Evolutionary conservation across 2,329 filamentous ascomycete genomes (phyloP).

Genomic region (Stromatinia cepivora): DNA sequence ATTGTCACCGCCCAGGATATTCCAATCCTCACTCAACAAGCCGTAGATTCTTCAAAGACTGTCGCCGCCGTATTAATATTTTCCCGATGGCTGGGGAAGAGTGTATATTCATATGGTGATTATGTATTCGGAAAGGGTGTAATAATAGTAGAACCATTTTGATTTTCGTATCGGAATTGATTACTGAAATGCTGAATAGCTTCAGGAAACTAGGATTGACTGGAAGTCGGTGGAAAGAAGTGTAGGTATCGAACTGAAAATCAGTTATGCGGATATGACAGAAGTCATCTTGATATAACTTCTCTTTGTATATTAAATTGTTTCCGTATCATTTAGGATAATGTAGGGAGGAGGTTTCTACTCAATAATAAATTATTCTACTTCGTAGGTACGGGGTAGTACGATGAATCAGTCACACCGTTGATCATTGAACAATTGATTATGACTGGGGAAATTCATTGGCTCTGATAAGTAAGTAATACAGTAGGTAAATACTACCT

Average conservation of each 20-base stretch:
- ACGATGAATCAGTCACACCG: conserved; percentile 4
- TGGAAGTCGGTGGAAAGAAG: not conserved
- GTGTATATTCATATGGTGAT: conserved; percentile 52
- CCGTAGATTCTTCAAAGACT: conserved; percentile 10
- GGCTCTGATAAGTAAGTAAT: no score
- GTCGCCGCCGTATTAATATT: conserved; percentile 29
- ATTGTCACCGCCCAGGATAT: not conserved
- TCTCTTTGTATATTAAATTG: not conserved
- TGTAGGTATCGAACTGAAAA: conserved; percentile 1
- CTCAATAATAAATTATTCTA: not conserved
- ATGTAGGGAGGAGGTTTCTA: not conserved
- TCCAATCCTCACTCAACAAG: not conserved
- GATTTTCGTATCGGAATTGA: conserved; percentile 31
- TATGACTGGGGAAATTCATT: not conserved
- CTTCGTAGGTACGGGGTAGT: not conserved
- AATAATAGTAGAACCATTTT: conserved; percentile 53
- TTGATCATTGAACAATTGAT: not conserved
- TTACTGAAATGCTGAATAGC: not conserved
- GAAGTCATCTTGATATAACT: conserved; percentile 23
- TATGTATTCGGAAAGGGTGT: conserved; percentile 44
- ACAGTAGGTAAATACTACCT: no score
- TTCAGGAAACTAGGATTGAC: not conserved
- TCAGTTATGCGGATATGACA: conserved; percentile 11
- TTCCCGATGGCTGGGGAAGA: conserved; percentile 44
- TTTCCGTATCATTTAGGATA: not conserved